Evolutionary conservation across 768 basidiomycete species (phyloP).

Genomic region (Lactarius akahatsu): DNA sequence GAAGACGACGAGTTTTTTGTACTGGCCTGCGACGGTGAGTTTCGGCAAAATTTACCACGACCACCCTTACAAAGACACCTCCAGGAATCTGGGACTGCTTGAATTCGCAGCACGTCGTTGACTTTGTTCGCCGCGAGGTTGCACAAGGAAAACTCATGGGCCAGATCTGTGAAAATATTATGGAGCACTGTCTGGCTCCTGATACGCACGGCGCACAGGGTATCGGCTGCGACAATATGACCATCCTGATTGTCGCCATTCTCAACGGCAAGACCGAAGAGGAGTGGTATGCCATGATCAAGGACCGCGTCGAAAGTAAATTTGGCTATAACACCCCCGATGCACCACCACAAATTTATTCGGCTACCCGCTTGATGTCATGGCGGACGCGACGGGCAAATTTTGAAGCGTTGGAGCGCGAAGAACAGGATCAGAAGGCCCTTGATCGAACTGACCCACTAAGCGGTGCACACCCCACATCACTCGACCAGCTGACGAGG

Average conservation of each 20-base stretch:
- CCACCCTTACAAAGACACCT: constrained; percentile 20
- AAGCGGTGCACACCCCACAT: constrained; percentile 7
- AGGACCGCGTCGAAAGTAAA: constrained; percentile 70
- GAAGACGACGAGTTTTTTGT: constrained; percentile 95
- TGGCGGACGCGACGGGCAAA: constrained; percentile 53
- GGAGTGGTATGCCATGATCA: constrained; percentile 91
- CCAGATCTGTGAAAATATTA: constrained; percentile 88
- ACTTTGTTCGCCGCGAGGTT: constrained; percentile 80
- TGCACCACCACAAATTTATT: constrained; percentile 72
- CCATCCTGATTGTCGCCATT: constrained; percentile 85
- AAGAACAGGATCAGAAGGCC: constrained; percentile 36
- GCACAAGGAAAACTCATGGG: constrained; percentile 72
- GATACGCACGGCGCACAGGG: constrained; percentile 88
- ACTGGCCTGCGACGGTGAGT: constrained; percentile 93
- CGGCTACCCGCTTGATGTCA: constrained; percentile 58
- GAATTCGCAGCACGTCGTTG: constrained; percentile 87
- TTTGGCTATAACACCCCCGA: constrained; percentile 80
- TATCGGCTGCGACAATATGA: constrained; percentile 99
- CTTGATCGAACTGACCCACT: constrained; percentile 13
- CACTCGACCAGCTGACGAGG: constrained; percentile 25
- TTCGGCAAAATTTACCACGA: constrained; percentile 1
- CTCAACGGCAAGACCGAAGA: constrained; percentile 84
- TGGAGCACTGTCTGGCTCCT: constrained; percentile 91
- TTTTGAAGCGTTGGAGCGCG: constrained; percentile 51
- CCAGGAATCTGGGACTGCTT: constrained; percentile 99